Base-by-base conservation (phyloP, 176 grass and related monocot species). In the Tillandsia fasciculata region DNA sequence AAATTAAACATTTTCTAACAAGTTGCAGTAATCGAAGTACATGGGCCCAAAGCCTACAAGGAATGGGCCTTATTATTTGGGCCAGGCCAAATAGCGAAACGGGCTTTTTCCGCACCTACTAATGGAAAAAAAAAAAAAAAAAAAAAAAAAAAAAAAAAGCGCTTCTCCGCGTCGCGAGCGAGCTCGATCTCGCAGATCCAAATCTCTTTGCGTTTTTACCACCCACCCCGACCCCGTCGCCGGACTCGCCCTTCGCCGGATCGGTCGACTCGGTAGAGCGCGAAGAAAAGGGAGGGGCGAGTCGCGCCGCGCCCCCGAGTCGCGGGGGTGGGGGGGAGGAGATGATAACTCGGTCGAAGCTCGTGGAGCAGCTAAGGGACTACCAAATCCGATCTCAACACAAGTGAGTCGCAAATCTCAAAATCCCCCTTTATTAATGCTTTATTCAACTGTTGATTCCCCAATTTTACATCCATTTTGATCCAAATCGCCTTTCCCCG, bases 371-470 rank as follows among this genome's bases (percentile, higher is more conserved):
- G 84, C 86, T 97, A 50, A 83, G 93, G 68, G 93, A 92, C 73
- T 92, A 97, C 74, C 89, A 92, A 88, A 92, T 96, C 83, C 92
- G 92, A 78, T 96, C 92, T 72, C 88, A 97, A 84, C 93, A 97
- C 86, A 97, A 97, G 93, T 97, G 81, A 87, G 68, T 42, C 47
- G 51, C 52, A 18, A 6, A 61, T 61, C 56, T 9, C 17, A 22
- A 61, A 61, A 18, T 56, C n/a, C 2, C 2, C 7, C 8, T 14
- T 61, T 10, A 20, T 20, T 61, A 18, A 61, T 18, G 15, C 12
- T 10, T 15, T 9, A 20, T 9, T 4, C 56, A 61, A 9, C 33
- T 42, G 11, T 9, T 61, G 18, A 23, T 61, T 61, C 56, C 56
- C 52, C 52, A 56, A 56, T 5, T 56, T n/a, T 56, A 56, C 52